Conservation (phyloP, 331 rosid genomes). For the Quercus lobata region DNA sequence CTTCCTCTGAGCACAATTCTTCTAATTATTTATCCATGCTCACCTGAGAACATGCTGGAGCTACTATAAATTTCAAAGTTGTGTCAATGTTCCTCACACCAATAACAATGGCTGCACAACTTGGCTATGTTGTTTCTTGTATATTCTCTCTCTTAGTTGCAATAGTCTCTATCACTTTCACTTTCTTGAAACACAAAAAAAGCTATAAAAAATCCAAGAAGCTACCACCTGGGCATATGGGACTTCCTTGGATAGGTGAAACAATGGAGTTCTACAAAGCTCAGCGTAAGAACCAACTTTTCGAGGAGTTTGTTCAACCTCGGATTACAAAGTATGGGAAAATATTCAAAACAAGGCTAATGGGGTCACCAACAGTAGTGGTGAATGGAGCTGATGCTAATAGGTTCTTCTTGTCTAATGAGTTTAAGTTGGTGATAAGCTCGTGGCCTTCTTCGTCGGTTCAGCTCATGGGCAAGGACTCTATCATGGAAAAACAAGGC, state of each 20-base stretch:
- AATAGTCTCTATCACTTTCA: conserved; percentile 16
- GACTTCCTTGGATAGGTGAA: conserved; percentile 77
- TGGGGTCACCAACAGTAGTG: conserved; percentile 82
- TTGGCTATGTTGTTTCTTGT: conserved; percentile 19
- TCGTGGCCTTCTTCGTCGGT: conserved; percentile 87
- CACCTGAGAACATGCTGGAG: conserved; percentile 9
- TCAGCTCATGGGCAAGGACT: conserved; percentile 80
- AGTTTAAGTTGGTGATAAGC: conserved; percentile 81
- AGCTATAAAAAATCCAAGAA: conserved; percentile 18
- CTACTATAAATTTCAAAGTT: neutral
- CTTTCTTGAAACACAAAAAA: conserved; percentile 37
- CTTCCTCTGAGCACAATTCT: conserved; percentile 11
- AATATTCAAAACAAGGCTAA: conserved; percentile 69
- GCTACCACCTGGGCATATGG: conserved; percentile 76
- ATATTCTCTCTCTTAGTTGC: conserved; percentile 30
- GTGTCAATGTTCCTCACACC: conserved; percentile 17
- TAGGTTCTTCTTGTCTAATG: conserved; percentile 56
- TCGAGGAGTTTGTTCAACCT: conserved; percentile 56
- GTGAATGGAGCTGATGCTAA: conserved; percentile 80
- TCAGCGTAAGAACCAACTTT: conserved; percentile 49
- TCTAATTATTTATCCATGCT: conserved; percentile 22
- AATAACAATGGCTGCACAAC: conserved; percentile 31
- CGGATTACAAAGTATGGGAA: conserved; percentile 50
- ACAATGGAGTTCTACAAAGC: conserved; percentile 82
- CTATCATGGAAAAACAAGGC: conserved; percentile 74